Percentiles rank a stretch among this genome's conserved stretches.
Conservation (phyloP, 108 stramenopile genomes). For the Seminavis robusta region DNA sequence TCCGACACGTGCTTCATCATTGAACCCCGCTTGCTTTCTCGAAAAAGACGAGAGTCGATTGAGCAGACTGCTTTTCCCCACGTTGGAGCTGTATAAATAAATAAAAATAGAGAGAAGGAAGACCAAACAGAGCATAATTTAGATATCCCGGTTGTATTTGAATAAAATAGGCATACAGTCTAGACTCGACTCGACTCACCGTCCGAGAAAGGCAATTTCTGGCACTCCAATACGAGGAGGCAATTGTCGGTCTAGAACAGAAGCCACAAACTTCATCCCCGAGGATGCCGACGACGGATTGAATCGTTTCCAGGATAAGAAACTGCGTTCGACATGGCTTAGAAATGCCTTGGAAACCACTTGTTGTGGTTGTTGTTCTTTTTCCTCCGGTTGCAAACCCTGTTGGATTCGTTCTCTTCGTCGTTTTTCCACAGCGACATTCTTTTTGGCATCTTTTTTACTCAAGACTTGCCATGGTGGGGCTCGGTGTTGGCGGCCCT, state of each 20-base stretch:
- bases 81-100: too few species aligned
- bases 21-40: neutral
- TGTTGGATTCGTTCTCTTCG: conserved; percentile 53
- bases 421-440: conserved; percentile 54
- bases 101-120: too few species aligned
- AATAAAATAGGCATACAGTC: too few species aligned
- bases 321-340: conserved; percentile 36
- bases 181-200: too few species aligned
- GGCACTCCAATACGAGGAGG: conserved; percentile 75
- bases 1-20: conserved; percentile 70
- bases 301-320: conserved; percentile 77
- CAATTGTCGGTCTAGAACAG: conserved; percentile 52
- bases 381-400: conserved; percentile 21
- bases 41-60: conserved; percentile 37
- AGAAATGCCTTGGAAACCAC: conserved; percentile 47
- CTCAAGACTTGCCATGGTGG: conserved; percentile 84
- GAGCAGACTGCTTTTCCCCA: conserved; percentile 90
- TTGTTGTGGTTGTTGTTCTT: conserved; percentile 21
- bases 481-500: conserved; percentile 10
- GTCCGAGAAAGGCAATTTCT: conserved; percentile 91
- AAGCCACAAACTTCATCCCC: conserved; percentile 51
- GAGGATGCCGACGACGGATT: conserved; percentile 27
- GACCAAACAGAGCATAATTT: too few species aligned
- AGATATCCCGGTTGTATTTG: too few species aligned
- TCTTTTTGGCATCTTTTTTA: conserved; percentile 53